These are phyloP conservation scores for Nemania abortiva DNA, from an alignment of 2,329 filamentous ascomycete species.

Conservation along the genomic window DNA sequence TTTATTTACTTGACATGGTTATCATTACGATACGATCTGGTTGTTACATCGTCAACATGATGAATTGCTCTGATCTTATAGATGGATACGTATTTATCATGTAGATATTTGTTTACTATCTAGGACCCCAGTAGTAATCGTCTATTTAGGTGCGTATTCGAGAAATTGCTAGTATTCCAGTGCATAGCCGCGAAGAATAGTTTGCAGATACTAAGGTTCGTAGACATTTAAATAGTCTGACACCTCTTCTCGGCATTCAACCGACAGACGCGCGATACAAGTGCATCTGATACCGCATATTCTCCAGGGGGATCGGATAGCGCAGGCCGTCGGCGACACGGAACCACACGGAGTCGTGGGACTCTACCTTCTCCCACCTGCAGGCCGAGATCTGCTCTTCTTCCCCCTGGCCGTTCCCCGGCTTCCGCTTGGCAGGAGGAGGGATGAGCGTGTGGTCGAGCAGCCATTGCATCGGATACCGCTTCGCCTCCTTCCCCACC, in stretches of 20 bases:
- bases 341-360: constrained; percentile 87
- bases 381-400: constrained; percentile 42
- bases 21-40: too few species aligned
- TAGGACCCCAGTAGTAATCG: too few species aligned
- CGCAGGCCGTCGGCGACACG: constrained; percentile 73
- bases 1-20: too few species aligned
- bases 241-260: background rate
- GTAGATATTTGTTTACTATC: too few species aligned
- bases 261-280: constrained; percentile 67
- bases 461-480: constrained; percentile 95
- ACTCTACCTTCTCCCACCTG: constrained; percentile 79
- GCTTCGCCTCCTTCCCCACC: constrained; percentile 70
- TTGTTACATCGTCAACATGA: too few species aligned
- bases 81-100: too few species aligned
- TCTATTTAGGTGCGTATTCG: too few species aligned
- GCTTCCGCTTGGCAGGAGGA: background rate
- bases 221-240: background rate
- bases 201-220: background rate
- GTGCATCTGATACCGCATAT: constrained; percentile 96
- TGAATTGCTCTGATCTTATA: too few species aligned
- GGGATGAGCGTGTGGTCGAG: constrained; percentile 81
- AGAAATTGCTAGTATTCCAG: too few species aligned
- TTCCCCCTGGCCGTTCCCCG: constrained; percentile 53
- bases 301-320: constrained; percentile 89
- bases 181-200: too few species aligned